These are phyloP conservation scores for Gaertneriomyces sp. DNA, from an alignment of 192 early-diverging fungal species.

Conservation along the genomic window DNA sequence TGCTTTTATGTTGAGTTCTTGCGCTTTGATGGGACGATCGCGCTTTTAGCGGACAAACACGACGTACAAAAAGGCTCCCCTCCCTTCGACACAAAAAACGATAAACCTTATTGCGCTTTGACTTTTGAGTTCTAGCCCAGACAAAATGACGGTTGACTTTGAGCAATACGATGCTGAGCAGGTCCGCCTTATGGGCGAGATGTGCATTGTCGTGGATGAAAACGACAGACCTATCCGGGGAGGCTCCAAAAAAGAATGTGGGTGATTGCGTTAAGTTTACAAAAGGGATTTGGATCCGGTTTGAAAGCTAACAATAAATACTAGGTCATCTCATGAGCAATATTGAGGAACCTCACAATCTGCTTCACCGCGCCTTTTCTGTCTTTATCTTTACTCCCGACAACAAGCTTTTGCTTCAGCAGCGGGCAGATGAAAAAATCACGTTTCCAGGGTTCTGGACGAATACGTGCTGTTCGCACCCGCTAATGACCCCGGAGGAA, in stretches of 20 bases:
- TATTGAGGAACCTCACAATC: conserved; percentile 67
- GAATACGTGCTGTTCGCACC: conserved; percentile 99
- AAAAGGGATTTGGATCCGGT: conserved; percentile 9
- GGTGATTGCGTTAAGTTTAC: conserved; percentile 17
- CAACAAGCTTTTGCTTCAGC: conserved; percentile 86
- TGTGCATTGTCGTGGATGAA: conserved; percentile 91
- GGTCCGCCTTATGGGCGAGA: conserved; percentile 93
- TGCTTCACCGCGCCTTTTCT: conserved; percentile 94
- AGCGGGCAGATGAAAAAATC: conserved; percentile 94
- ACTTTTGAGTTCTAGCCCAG: background rate
- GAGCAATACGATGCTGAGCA: conserved; percentile 54
- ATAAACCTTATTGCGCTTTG: too few species aligned
- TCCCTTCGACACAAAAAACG: too few species aligned
- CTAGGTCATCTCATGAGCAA: conserved; percentile 93
- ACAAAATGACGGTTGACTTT: conserved; percentile 34
- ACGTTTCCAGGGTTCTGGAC: conserved; percentile 96
- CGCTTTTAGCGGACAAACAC: too few species aligned
- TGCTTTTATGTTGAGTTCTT: too few species aligned
- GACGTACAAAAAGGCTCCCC: too few species aligned
- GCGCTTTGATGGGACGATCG: too few species aligned
- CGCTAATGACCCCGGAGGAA: conserved; percentile 75
- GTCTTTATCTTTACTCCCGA: conserved; percentile 92
- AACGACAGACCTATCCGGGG: conserved; percentile 82
- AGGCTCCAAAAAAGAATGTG: conserved; percentile 90
- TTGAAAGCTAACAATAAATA: background rate